A percentile compares a stretch with the other conserved stretches of the same genome.
phyloP scores from a whole-genome alignment of 345 rosid genomes.

The Citrus glauca region DNA sequence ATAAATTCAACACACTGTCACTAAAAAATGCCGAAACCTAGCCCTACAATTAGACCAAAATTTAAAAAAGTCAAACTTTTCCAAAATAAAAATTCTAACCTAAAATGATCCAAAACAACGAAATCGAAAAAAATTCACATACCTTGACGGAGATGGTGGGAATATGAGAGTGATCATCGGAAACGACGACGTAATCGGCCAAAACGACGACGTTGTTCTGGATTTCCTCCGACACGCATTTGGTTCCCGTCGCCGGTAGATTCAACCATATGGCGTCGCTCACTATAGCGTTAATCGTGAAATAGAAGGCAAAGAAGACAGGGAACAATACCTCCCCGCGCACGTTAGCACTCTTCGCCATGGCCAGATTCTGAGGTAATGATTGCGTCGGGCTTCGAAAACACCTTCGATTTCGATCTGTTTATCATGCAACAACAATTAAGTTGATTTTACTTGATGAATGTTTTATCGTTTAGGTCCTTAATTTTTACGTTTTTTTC shows the following conservation, averaged over 20 bases:
- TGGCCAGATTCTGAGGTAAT: background rate
- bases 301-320: constrained; percentile 2
- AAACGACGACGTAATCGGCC: constrained; percentile 72
- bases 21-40: background rate
- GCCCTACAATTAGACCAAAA: background rate
- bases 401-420: background rate
- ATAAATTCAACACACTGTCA: too few species aligned
- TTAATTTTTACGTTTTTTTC: too few species aligned
- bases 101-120: background rate
- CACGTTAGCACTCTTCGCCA: constrained; percentile 8
- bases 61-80: background rate
- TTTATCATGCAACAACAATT: background rate
- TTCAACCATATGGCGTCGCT: constrained; percentile 68
- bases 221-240: constrained; percentile 93
- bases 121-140: background rate
- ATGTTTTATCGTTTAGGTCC: rapidly evolving
- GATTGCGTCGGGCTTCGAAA: too few species aligned
- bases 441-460: background rate
- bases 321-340: background rate
- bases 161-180: constrained; percentile 40
- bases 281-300: constrained; percentile 12
- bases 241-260: constrained; percentile 62
- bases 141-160: constrained; percentile 83
- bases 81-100: background rate
- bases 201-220: constrained; percentile 78